phyloP scores from a whole-genome alignment of 352 stramenopile genomes.

The Phytophthora palmivora region DNA sequence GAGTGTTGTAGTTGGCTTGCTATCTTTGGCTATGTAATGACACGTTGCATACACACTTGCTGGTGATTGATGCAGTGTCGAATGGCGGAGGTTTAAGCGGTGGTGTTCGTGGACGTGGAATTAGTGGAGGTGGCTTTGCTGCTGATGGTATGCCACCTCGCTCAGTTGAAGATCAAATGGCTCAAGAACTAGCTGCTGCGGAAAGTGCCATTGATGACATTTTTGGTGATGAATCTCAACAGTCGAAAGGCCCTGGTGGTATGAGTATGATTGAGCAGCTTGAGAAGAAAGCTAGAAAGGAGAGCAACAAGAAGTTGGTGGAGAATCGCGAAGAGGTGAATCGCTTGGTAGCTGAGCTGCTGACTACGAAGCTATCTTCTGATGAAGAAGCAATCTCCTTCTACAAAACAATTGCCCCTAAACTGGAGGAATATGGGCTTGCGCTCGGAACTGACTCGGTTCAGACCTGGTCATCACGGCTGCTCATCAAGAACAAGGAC shows the following conservation, averaged over 20 bases:
- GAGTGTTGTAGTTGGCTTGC: background rate
- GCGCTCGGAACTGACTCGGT: constrained; percentile 69
- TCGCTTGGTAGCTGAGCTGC: constrained; percentile 54
- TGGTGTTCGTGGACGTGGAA: constrained; percentile 30
- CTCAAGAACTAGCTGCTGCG: constrained; percentile 75
- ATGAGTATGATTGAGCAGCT: constrained; percentile 91
- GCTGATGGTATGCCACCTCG: constrained; percentile 29
- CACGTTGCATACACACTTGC: background rate
- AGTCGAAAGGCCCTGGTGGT: constrained; percentile 64
- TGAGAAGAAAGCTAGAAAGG: constrained; percentile 85
- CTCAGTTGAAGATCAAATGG: constrained; percentile 88
- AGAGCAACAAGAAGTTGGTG: constrained; percentile 90
- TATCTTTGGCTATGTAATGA: constrained; percentile 9
- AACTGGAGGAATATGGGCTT: constrained; percentile 74
- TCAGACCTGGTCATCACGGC: constrained; percentile 83
- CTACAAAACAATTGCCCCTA: constrained; percentile 57
- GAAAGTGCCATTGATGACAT: constrained; percentile 87
- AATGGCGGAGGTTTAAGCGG: constrained; percentile 33
- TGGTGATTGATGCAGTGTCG: constrained; percentile 47
- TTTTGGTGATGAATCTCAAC: constrained; percentile 82
- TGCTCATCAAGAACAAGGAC: constrained; percentile 91
- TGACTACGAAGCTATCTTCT: constrained; percentile 52
- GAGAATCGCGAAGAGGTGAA: constrained; percentile 76
- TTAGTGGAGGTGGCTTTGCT: constrained; percentile 10
- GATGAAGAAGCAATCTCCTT: constrained; percentile 81